phyloP scores from a whole-genome alignment of 305 asterid genomes.

The Fraxinus sp. region DNA sequence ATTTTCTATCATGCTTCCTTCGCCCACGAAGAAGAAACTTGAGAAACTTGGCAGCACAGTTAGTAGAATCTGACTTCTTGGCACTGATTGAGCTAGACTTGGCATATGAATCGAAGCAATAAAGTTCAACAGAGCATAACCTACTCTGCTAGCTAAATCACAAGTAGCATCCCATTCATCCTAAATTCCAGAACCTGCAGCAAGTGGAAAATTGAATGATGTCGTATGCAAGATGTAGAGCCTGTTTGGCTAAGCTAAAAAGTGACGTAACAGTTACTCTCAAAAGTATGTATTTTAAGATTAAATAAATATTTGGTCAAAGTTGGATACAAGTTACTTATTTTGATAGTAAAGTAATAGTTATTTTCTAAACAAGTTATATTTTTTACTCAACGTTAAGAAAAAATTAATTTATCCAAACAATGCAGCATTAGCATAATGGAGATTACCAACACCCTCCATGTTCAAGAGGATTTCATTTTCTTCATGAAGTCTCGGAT shows the following conservation, averaged over 20 bases:
- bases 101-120: slow-evolving; percentile 25
- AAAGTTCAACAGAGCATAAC: slow-evolving; percentile 46
- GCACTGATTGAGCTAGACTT: slow-evolving; percentile 24
- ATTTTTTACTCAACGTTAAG: neutral
- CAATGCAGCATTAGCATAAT: neutral
- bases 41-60: slow-evolving; percentile 40
- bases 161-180: slow-evolving; percentile 29
- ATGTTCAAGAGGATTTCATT: slow-evolving; percentile 53
- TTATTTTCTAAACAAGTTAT: neutral
- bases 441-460: slow-evolving; percentile 22
- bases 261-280: neutral
- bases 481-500: slow-evolving; percentile 65
- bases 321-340: neutral
- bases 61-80: slow-evolving; percentile 36
- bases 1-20: slow-evolving; percentile 30
- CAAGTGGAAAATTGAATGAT: neutral
- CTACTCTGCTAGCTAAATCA: slow-evolving; percentile 27
- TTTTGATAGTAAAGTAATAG: neutral
- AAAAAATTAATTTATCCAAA: neutral
- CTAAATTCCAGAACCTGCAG: slow-evolving; percentile 38
- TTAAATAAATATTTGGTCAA: neutral
- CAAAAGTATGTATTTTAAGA: neutral
- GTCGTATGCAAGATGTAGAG: neutral
- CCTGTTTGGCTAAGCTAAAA: neutral
- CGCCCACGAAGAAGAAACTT: slow-evolving; percentile 48